A percentile compares a stretch with the other conserved stretches of the same genome.
Evolutionary conservation across 208 protist genomes (phyloP).

Genomic region (Leishmania gerbilli): DNA sequence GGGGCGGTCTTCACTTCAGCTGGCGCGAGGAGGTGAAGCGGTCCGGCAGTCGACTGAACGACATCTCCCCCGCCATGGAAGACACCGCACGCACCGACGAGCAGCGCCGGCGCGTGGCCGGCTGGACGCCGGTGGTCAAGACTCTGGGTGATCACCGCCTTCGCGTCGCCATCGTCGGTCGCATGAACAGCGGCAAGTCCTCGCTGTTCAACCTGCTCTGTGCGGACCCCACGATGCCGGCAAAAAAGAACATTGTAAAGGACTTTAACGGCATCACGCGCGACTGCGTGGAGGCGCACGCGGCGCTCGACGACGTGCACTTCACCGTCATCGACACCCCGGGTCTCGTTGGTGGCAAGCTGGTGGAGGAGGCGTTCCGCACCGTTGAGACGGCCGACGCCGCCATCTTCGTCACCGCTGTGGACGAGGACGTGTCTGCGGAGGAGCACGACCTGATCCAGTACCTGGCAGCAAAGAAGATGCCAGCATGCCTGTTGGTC

Average conservation of each 20-base stretch:
- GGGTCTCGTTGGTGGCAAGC: slow-evolving; percentile 67
- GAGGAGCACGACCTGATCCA: slow-evolving; percentile 74
- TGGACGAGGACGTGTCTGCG: slow-evolving; percentile 61
- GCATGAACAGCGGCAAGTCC: slow-evolving; percentile 91
- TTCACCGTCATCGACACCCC: slow-evolving; percentile 93
- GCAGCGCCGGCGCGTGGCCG: slow-evolving; percentile 73
- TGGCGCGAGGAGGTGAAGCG: slow-evolving; percentile 68
- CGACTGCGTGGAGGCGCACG: slow-evolving; percentile 83
- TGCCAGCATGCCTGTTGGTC: slow-evolving; percentile 77
- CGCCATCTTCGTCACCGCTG: slow-evolving; percentile 75
- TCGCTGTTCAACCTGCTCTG: slow-evolving; percentile 91
- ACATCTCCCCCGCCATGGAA: slow-evolving; percentile 75
- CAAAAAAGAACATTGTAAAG: slow-evolving; percentile 73
- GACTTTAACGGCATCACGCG: slow-evolving; percentile 89
- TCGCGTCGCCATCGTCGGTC: slow-evolving; percentile 86
- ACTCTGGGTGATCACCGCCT: slow-evolving; percentile 81
- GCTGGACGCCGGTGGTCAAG: slow-evolving; percentile 84
- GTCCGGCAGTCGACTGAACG: slow-evolving; percentile 62
- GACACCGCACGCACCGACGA: slow-evolving; percentile 63
- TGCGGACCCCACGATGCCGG: slow-evolving; percentile 60
- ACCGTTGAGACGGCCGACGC: slow-evolving; percentile 86
- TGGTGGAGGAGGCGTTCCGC: slow-evolving; percentile 87
- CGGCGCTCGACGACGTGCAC: slow-evolving; percentile 67
- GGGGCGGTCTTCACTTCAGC: slow-evolving; percentile 44
- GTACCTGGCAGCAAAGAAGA: slow-evolving; percentile 66